These are phyloP conservation scores for Fusarium buxicola DNA, from an alignment of 2,329 filamentous ascomycete species.

Conservation along the genomic window DNA sequence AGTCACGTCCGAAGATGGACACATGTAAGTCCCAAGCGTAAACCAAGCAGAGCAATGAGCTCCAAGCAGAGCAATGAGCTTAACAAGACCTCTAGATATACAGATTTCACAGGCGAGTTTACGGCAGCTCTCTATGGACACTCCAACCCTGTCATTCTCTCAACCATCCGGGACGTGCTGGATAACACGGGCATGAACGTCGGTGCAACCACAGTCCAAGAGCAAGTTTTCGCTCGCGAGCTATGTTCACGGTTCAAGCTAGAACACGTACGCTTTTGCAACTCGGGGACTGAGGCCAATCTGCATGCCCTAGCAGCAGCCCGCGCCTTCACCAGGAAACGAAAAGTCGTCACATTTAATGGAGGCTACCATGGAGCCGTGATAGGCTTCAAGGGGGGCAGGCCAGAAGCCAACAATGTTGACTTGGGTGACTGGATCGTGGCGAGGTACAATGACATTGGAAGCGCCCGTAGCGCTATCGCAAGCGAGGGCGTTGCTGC, in stretches of 20 bases:
- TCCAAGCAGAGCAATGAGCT: no score
- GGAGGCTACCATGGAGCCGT: slow-evolving; percentile 57
- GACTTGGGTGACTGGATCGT: slow-evolving; percentile 68
- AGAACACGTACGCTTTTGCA: slow-evolving; percentile 70
- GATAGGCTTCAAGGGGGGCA: slow-evolving; percentile 50
- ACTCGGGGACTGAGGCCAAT: slow-evolving; percentile 75
- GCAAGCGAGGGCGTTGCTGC: slow-evolving; percentile 64
- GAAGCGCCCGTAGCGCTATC: slow-evolving; percentile 58
- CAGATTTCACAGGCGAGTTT: slow-evolving; percentile 72
- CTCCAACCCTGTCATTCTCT: slow-evolving; percentile 65
- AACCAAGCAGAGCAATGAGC: no score
- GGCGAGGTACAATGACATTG: slow-evolving; percentile 70
- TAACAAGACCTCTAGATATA: slow-evolving; percentile 54
- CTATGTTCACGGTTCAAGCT: slow-evolving; percentile 66
- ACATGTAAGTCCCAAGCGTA: slow-evolving; percentile 42
- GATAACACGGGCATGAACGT: slow-evolving; percentile 63
- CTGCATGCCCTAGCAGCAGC: slow-evolving; percentile 68
- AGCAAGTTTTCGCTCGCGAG: slow-evolving; percentile 62
- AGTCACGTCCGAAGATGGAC: slow-evolving; percentile 56
- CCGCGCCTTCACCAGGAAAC: slow-evolving; percentile 57
- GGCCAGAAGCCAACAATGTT: slow-evolving; percentile 58
- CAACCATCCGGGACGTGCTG: slow-evolving; percentile 60
- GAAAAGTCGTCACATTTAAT: slow-evolving; percentile 62
- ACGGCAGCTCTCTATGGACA: slow-evolving; percentile 76
- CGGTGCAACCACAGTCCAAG: slow-evolving; percentile 63